Evolutionary conservation across 2,329 filamentous ascomycete genomes (phyloP), one percentile per base, ranked within the genome.

Genomic region (Aspergillus flavus): DNA sequence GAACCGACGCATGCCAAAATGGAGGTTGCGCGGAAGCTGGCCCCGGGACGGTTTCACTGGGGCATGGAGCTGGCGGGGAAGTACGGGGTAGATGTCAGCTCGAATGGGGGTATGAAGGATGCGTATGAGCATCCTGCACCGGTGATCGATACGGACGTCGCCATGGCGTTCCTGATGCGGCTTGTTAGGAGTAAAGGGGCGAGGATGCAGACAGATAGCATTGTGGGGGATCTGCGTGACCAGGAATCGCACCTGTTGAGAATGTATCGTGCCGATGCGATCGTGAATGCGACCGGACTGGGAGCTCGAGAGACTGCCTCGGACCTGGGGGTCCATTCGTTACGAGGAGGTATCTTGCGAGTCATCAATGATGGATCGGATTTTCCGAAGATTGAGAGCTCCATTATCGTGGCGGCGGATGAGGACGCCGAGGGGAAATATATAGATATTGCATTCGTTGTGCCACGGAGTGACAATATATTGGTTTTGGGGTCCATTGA

Each of bases 111-210:
- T 1, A 14, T 62, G 21, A n/a, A 56, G 12, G 59, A 83, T 41
- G 81, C 80, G 6, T 83, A 83, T 64, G 78, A 82, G 64, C 69
- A 80, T 57, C 69, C 80, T 53, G 77, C 81, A 1, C 82, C 81
- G 1, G 73, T 82, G 58, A 83, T 84, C 62, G 80, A 83, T 66
- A 82, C 81, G 0, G 81, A 83, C 65, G 66, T 73, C 46, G 76
- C 76, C 34, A 83, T 83, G 80, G 64, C 67, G 26, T 82, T 76
- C 71, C 70, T 83, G 56, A 80, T 75, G 64, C 69, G 71, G 39
- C 75, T 83, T 1, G 78, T 83, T 28, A 64, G 75, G 34, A 66
- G 69, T 48, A 83, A 83, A 64, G 81, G 81, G 79, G 79, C 7
- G 65, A 62, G 14, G 65, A 81, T 21, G 71, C 78, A 46, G 1